Evolutionary conservation across 495 filamentous ascomycete genomes (phyloP), one percentile per base, ranked within the genome.

Genomic region (Penicillium argentinense): DNA sequence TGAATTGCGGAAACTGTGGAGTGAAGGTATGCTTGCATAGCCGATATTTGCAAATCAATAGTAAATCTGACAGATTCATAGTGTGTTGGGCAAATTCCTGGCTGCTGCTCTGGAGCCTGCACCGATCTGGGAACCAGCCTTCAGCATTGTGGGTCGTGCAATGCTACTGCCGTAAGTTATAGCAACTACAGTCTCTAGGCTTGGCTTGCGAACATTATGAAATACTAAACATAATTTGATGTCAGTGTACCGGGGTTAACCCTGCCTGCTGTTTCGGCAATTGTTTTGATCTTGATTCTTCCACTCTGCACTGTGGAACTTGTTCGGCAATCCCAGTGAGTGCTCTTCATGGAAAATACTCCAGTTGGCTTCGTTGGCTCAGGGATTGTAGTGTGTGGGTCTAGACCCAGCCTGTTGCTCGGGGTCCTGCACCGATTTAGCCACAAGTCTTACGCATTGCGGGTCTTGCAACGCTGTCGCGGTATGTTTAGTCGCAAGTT

Each of bases 61-160:
- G 0, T 25, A 9, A 3, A 17, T 6, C 32, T 12, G 4, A 14
- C 1, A 21, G 9, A 18, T 21, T 16, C 25, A n/a, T 36, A 56
- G 56, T 60, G 56, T 26, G 14, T 24, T 9, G 56, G 56, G 4
- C 21, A 33, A 36, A 5, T 33, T 24, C 53, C 56, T 45, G 46
- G 49, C 24, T 60, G 53, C 39, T 60, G 56, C 21, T 32, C 47
- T 25, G 56, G 56, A 38, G 25, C 16, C 1, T 60, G 56, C 32
- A 19, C 25, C 8, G 56, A 56, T 44, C 17, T 56, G 13, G 41
- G 28, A 8, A 23, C 46, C 5, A 36, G 30, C 30, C 6, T 47
- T 11, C 37, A 23, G 13, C 22, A 42, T 26, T 60, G 56, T 9
- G 56, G 56, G 26, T 9, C 39, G 2, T 60, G 57, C 25, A 36